Evolutionary conservation across 2,329 filamentous ascomycete genomes (phyloP), one percentile per base, ranked within the genome.

Genomic region (Catunica adiposa): DNA sequence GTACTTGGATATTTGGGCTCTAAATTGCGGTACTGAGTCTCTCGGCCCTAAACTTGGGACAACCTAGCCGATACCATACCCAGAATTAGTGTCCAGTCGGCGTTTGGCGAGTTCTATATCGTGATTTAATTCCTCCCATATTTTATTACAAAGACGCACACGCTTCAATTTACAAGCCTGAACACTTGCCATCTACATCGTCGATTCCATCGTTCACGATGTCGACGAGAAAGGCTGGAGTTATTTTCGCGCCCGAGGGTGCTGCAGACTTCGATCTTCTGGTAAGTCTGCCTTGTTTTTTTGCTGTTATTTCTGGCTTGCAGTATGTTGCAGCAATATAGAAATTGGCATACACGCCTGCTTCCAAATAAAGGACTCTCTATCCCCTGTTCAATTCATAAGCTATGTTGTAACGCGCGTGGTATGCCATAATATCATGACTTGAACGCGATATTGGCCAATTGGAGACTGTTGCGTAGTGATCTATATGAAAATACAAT

Each of bases 201-300:
- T 25, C 26, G 7, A 38, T 25, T 38, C 38, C 26, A 15, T 29
- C 38, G 29, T 29, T 17, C 51, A 57, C 23, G 5, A 57, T 57
- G 56, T n/a, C n/a, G n/a, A 53, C 56, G n/a, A 46, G 56, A 22
- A 52, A 54, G 26, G 55, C 48, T 17, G 55, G 42, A 20, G 40
- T 57, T 54, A 38, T 57, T 17, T 22, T 51, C 47, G 40, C 51
- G n/a, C 37, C 56, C 22, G 51, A 53, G 22, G 52, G 54, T 34
- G 56, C 44, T 11, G 26, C 56, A 11, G 56, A 57, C 37, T 38
- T 57, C 14, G 56, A 57, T 40, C 37, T 53, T 22, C 47, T 58
- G 26, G 56, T 56, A 56, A 55, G 54, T 52, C 11, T 5, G 29
- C 29, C 11, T 34, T 34, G 5, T 5, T 5, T 34, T 34, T 34